Evolutionary conservation across 768 basidiomycete genomes (phyloP).

Genomic region (Leccinum sublutescens): DNA sequence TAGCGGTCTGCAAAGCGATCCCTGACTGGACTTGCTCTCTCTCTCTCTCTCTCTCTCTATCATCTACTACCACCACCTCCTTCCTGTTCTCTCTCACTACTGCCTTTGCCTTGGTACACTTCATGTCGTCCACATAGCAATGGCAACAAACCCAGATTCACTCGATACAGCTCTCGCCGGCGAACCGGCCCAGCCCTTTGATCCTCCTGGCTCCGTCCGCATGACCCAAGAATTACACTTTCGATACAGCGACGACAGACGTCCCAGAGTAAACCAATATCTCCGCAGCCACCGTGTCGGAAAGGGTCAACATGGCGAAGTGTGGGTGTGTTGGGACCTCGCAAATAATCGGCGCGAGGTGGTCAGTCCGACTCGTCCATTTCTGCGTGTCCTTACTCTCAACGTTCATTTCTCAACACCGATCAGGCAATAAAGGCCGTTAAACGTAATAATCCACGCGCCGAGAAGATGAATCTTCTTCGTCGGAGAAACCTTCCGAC

Average conservation of each 20-base stretch:
- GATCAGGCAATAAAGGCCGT: conserved; percentile 78
- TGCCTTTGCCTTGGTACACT: conserved; percentile 11
- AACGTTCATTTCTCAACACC: conserved; percentile 6
- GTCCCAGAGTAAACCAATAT: conserved; percentile 81
- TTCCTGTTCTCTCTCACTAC: neutral
- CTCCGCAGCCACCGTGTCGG: conserved; percentile 74
- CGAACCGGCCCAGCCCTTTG: conserved; percentile 35
- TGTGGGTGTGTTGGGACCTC: conserved; percentile 68
- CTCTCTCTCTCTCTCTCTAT: conserved; percentile 12
- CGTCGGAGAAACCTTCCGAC: conserved; percentile 45
- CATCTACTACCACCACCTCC: conserved; percentile 19
- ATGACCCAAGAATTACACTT: conserved; percentile 47
- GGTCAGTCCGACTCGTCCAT: conserved; percentile 32
- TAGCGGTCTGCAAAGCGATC: conserved; percentile 13
- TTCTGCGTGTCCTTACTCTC: conserved; percentile 5
- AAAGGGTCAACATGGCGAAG: conserved; percentile 87
- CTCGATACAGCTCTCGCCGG: conserved; percentile 34
- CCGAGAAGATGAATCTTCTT: conserved; percentile 57
- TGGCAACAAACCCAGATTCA: conserved; percentile 25
- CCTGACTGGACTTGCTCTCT: conserved; percentile 7
- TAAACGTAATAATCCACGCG: conserved; percentile 67
- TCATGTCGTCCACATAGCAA: conserved; percentile 31
- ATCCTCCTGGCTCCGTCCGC: conserved; percentile 45
- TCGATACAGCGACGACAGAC: conserved; percentile 40
- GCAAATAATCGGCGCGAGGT: conserved; percentile 47